Conservation (phyloP, 192 early-diverging fungal species). For the Mortierella hygrophila region DNA sequence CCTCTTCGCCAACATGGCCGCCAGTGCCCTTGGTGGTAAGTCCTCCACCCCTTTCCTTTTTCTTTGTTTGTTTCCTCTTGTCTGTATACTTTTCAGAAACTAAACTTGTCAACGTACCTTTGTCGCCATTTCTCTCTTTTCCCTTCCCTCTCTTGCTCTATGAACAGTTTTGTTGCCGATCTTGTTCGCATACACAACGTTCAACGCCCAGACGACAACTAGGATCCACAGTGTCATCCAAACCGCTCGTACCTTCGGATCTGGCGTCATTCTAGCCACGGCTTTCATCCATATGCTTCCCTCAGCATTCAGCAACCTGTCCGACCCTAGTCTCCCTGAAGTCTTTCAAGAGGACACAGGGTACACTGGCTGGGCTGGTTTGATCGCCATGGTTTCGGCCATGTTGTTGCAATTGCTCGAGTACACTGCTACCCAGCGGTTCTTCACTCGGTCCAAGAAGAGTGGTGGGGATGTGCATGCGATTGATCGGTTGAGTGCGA, state of each 20-base stretch:
- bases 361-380: conserved; percentile 67
- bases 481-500: not conserved
- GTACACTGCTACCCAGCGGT: conserved; percentile 59
- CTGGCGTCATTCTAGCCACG: conserved; percentile 83
- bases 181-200: conserved; percentile 24
- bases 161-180: conserved; percentile 36
- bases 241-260: conserved; percentile 69
- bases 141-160: not conserved
- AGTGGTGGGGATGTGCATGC: conserved; percentile 12
- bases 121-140: too few relatives aligned
- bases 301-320: conserved; percentile 58
- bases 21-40: conserved; percentile 40
- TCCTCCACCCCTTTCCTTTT: not conserved
- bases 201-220: conserved; percentile 14
- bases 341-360: conserved; percentile 57
- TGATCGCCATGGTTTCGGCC: conserved; percentile 78
- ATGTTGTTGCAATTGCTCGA: conserved; percentile 78
- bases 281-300: conserved; percentile 84
- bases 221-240: conserved; percentile 48
- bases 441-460: conserved; percentile 14
- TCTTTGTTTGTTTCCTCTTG: not conserved
- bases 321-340: conserved; percentile 61
- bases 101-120: not conserved
- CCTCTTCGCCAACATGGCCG: conserved; percentile 50
- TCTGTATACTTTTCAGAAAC: not conserved